Evolutionary conservation across 805 yeast genomes (phyloP), one percentile per base, ranked within the genome.

Genomic region (Ogataea ganodermae): DNA sequence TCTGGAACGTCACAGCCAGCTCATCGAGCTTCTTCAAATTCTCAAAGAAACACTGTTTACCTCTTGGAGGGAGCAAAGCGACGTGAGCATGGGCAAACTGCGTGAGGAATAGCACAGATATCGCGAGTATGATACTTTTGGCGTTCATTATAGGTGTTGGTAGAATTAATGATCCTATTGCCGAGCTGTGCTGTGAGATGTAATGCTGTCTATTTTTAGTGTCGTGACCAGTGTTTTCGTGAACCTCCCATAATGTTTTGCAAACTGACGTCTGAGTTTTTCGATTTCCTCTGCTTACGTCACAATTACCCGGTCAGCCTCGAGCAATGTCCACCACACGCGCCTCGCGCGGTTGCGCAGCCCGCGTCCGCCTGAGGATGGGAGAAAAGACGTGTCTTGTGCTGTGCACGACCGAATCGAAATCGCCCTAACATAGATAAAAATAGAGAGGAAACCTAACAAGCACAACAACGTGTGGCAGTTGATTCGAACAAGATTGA

Each of bases 41-140:
- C 65, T 94, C 98, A 60, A 77, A 89, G 70, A 89, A 92, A 70
- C 99, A 92, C 61, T 85, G 85, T 63, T 84, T 85, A 22, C 96
- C 94, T 59, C 84, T 75, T 14, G 97, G 82, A 12, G 94, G 89
- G 47, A 91, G 71, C 53, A 88, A 73, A 28, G 89, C 92, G 59
- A 88, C 89, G 67, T 89, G 96, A 1, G 95, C 95, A 33, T 43
- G 46, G 4, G 51, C 53, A 16, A 56, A 44, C 28, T 56, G 53
- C 6, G 52, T 20, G 14, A 50, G 16, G n/a, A 56, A 36, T 22
- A 56, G 40, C 30, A 56, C 28, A 9, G 46, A 31, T 17, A 55
- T 18, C 13, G 55, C 32, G 21, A 55, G 33, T 28, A 30, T 22
- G 35, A 30, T 40, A 30, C 35, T 40, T 40, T 20, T 40, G 18